phyloP scores from a whole-genome alignment of 2,329 filamentous ascomycete genomes.

The Balansia obtecta region DNA sequence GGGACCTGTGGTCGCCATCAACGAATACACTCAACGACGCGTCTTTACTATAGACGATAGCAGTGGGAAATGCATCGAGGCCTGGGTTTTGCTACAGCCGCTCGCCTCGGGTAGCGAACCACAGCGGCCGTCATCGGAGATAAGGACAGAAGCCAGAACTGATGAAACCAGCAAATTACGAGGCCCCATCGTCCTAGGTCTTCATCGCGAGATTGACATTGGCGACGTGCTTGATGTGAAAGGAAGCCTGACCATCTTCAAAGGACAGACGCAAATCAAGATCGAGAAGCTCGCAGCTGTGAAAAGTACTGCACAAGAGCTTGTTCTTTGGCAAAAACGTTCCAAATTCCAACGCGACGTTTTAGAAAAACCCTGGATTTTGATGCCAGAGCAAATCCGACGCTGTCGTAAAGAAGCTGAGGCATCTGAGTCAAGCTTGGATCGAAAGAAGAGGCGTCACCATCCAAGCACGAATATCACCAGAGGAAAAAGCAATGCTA shows the following conservation, averaged over 20 bases:
- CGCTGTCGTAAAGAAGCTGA: conserved; percentile 36
- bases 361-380: conserved; percentile 41
- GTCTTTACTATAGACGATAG: conserved; percentile 54
- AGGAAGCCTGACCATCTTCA: conserved; percentile 35
- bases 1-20: conserved; percentile 54
- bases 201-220: conserved; percentile 29
- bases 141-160: neutral
- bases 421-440: conserved; percentile 15
- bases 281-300: conserved; percentile 37
- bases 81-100: conserved; percentile 9
- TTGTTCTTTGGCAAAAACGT: conserved; percentile 46
- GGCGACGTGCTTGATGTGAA: conserved; percentile 46
- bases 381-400: conserved; percentile 35
- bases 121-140: neutral
- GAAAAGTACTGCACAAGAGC: conserved; percentile 41
- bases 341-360: conserved; percentile 35
- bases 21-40: conserved; percentile 33
- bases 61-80: conserved; percentile 46
- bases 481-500: neutral
- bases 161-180: neutral
- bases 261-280: conserved; percentile 37
- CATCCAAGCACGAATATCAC: conserved; percentile 8
- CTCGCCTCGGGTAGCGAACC: neutral
- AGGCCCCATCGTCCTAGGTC: conserved; percentile 2
- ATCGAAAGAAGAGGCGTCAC: conserved; percentile 15